A percentile compares a stretch with the other conserved stretches of the same genome.
Conservation (phyloP, 345 rosid species). For the Linum trigynum region DNA sequence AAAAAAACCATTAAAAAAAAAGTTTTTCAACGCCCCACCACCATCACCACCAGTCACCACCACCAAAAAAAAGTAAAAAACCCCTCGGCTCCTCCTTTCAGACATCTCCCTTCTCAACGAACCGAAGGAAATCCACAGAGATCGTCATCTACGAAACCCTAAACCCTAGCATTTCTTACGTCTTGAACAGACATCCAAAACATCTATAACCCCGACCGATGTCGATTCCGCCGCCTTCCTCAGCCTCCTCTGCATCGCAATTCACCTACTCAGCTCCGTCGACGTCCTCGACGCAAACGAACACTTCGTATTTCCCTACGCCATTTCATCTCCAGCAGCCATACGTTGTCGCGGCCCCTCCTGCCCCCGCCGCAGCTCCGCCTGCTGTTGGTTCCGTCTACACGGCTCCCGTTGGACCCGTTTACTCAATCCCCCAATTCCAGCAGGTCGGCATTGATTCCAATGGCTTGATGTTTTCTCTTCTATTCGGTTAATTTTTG, state of each 20-base stretch:
- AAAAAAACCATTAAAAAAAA: too few relatives aligned
- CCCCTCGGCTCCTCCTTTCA: not conserved
- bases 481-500: not conserved
- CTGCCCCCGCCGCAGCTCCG: not conserved
- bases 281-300: constrained; percentile 1
- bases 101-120: not conserved
- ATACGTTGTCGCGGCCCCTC: not conserved
- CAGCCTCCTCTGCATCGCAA: not conserved
- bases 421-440: constrained; percentile 2
- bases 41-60: too few relatives aligned
- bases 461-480: not conserved
- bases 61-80: too few relatives aligned
- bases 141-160: not conserved
- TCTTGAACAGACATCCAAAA: not conserved
- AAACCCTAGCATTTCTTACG: not conserved
- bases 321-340: constrained; percentile 7
- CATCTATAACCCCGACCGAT: not conserved
- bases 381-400: not conserved
- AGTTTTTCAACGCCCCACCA: too few relatives aligned
- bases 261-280: constrained; percentile 2
- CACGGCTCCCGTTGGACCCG: not conserved
- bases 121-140: not conserved
- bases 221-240: not conserved
- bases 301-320: not conserved
- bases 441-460: constrained; percentile 3